phyloP scores from a whole-genome alignment of 352 stramenopile species.

The Blastocystis sp. region DNA sequence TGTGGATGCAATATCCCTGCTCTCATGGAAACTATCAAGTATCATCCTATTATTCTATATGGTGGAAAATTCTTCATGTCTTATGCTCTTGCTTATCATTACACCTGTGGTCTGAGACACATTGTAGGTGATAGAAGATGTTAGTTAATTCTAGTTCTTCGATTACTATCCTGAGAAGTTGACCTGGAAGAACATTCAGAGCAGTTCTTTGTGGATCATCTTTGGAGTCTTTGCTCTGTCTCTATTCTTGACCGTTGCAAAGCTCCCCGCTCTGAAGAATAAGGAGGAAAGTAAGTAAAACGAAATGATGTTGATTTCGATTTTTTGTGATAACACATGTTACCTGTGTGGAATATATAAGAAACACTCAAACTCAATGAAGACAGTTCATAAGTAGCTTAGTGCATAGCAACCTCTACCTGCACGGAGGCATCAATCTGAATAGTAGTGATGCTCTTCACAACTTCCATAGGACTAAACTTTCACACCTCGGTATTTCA shows the following conservation, averaged over 20 bases:
- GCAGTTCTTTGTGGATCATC: slow-evolving; percentile 64
- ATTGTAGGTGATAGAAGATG: neutral
- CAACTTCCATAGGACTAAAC: slow-evolving; percentile 86
- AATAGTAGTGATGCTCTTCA: slow-evolving; percentile 99
- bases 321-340: neutral
- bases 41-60: slow-evolving; percentile 64
- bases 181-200: slow-evolving; percentile 67
- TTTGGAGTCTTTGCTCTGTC: slow-evolving; percentile 53
- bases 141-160: slow-evolving; percentile 50
- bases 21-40: slow-evolving; percentile 57
- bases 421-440: slow-evolving; percentile 62
- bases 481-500: neutral
- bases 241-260: slow-evolving; percentile 20
- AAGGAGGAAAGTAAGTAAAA: slow-evolving; percentile 56
- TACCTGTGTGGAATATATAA: neutral
- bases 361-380: neutral
- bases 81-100: slow-evolving; percentile 66
- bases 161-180: slow-evolving; percentile 67
- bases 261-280: slow-evolving; percentile 53
- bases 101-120: slow-evolving; percentile 64
- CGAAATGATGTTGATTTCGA: neutral
- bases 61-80: slow-evolving; percentile 65
- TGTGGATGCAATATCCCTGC: slow-evolving; percentile 47
- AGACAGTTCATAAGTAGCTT: neutral
- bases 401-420: slow-evolving; percentile 57